These are phyloP conservation scores for Remersonia thermophila DNA, from an alignment of 2,329 filamentous ascomycete genomes.

Conservation along the genomic window DNA sequence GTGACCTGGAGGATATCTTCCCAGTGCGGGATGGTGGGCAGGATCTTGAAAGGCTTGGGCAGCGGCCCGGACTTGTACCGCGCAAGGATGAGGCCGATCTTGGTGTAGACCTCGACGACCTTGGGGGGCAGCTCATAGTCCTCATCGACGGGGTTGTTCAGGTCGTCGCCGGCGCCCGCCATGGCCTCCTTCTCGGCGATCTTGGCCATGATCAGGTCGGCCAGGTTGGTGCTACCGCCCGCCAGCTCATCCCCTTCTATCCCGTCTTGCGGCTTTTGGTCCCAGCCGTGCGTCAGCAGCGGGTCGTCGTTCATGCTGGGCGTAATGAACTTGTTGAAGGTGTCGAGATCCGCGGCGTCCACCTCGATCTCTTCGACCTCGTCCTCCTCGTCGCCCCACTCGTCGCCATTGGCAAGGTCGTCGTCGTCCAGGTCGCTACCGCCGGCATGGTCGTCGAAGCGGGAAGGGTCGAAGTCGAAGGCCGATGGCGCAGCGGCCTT, in stretches of 20 bases:
- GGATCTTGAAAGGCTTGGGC: conserved; percentile 94
- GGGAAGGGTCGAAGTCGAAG: conserved; percentile 73
- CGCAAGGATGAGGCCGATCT: conserved; percentile 75
- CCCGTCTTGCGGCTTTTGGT: conserved; percentile 28
- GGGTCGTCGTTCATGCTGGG: conserved; percentile 58
- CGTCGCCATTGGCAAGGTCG: conserved; percentile 44
- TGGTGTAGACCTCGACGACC: conserved; percentile 85
- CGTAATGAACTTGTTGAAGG: conserved; percentile 82
- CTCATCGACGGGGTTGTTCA: conserved; percentile 47
- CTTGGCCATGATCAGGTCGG: conserved; percentile 85
- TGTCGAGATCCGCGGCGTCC: conserved; percentile 77
- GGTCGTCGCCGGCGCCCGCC: conserved; percentile 10
- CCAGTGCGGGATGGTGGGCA: conserved; percentile 87
- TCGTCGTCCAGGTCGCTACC: conserved; percentile 34
- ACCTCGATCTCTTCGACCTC: conserved; percentile 63
- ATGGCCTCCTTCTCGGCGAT: conserved; percentile 79
- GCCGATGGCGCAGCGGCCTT: conserved; percentile 41
- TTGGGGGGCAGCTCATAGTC: conserved; percentile 80
- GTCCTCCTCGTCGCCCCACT: conserved; percentile 71
- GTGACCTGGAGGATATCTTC: conserved; percentile 37
- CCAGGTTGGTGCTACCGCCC: conserved; percentile 61
- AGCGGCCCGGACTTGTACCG: conserved; percentile 94
- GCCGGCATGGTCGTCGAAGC: conserved; percentile 37
- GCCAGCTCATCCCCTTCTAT: conserved; percentile 29
- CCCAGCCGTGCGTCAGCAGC: conserved; percentile 55